These are phyloP conservation scores for Fusarium palustre DNA, from an alignment of 2,329 filamentous ascomycete genomes.

Conservation along the genomic window DNA sequence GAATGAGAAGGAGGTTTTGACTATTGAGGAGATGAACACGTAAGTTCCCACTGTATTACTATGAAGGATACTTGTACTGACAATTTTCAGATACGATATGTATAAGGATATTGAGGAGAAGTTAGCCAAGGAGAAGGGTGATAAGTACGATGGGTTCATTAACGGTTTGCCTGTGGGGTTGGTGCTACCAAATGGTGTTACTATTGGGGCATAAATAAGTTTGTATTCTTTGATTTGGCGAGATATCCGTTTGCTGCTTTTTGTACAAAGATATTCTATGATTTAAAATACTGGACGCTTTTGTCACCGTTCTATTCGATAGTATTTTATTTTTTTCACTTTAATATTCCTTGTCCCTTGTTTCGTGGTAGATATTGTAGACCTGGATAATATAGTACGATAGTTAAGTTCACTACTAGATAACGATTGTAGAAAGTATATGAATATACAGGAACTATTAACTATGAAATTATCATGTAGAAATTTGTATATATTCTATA, in stretches of 20 bases:
- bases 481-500: too few relatives aligned
- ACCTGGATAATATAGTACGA: too few relatives aligned
- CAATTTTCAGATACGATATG: slow-evolving; percentile 63
- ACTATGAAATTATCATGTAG: too few relatives aligned
- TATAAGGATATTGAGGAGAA: slow-evolving; percentile 66
- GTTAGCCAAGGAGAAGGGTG: slow-evolving; percentile 52
- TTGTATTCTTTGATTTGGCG: background rate
- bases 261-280: background rate
- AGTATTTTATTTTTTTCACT: background rate
- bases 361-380: background rate
- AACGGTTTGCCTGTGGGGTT: slow-evolving; percentile 61
- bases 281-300: background rate
- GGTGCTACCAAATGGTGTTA: slow-evolving; percentile 62
- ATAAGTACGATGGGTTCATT: slow-evolving; percentile 55
- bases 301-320: accelerated
- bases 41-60: slow-evolving; percentile 50
- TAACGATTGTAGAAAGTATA: too few relatives aligned
- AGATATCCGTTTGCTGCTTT: background rate
- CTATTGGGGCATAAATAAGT: slow-evolving; percentile 43
- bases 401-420: too few relatives aligned
- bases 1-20: slow-evolving; percentile 70
- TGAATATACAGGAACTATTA: too few relatives aligned
- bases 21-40: slow-evolving; percentile 77
- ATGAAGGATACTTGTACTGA: background rate
- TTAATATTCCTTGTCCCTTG: accelerated